Conservation (phyloP, 768 basidiomycete genomes). For the Tylopilus intermedius region DNA sequence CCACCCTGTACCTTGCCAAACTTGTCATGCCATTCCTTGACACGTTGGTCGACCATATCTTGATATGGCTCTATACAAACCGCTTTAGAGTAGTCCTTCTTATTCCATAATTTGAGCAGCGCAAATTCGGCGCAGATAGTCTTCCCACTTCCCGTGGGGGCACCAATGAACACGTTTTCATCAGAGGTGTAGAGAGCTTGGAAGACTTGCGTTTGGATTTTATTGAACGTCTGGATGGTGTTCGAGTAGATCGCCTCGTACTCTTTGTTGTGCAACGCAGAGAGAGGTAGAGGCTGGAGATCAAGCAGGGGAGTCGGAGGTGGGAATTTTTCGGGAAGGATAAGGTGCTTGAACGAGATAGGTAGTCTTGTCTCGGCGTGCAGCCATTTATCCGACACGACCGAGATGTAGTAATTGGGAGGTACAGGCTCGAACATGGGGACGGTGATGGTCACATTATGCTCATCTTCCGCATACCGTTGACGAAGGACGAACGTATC, state of each 20-base stretch:
- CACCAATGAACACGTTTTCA: constrained; percentile 95
- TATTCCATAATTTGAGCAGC: constrained; percentile 90
- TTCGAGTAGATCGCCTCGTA: constrained; percentile 83
- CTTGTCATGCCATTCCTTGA: constrained; percentile 84
- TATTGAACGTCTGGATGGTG: constrained; percentile 87
- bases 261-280: constrained; percentile 89
- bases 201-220: constrained; percentile 99
- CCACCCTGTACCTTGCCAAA: constrained; percentile 81
- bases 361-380: constrained; percentile 93
- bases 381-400: constrained; percentile 93
- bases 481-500: constrained; percentile 90
- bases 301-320: constrained; percentile 88
- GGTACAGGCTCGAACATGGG: constrained; percentile 97
- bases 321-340: constrained; percentile 96
- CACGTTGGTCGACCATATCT: constrained; percentile 92
- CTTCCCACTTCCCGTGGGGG: constrained; percentile 95
- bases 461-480: constrained; percentile 88
- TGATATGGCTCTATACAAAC: constrained; percentile 97
- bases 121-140: constrained; percentile 98
- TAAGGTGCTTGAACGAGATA: constrained; percentile 96
- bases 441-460: constrained; percentile 90
- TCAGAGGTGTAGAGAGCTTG: constrained; percentile 94
- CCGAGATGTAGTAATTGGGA: constrained; percentile 95
- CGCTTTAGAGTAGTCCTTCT: constrained; percentile 72
- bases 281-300: constrained; percentile 83